Percentiles rank a stretch among this genome's conserved stretches.
phyloP scores from a whole-genome alignment of 1,284 basidiomycete genomes.

The Papiliotrema flavescens region DNA sequence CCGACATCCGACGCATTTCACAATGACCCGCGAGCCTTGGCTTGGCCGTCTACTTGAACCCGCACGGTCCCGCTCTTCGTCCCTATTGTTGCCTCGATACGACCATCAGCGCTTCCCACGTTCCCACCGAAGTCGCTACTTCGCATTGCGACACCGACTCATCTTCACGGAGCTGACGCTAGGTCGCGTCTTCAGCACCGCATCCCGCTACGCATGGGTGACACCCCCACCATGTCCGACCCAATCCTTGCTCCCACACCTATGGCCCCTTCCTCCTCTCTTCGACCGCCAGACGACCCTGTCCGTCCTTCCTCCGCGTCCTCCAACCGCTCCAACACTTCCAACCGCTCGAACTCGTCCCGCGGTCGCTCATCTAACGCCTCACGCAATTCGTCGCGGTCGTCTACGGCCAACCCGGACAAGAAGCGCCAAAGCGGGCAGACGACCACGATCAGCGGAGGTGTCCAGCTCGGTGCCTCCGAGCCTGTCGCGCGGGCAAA shows the following conservation, averaged over 20 bases:
- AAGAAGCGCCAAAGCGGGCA: conserved; percentile 23
- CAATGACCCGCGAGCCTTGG: too few species aligned
- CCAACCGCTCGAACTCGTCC: conserved; percentile 17
- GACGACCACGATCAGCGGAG: conserved; percentile 41
- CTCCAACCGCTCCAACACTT: conserved; percentile 6
- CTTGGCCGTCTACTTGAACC: too few species aligned
- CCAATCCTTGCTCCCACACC: neutral
- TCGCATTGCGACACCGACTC: too few species aligned
- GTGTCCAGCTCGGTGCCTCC: conserved; percentile 28
- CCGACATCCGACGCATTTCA: too few species aligned
- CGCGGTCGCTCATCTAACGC: conserved; percentile 13
- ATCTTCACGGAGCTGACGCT: too few species aligned
- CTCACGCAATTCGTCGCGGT: conserved; percentile 35
- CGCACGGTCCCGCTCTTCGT: too few species aligned
- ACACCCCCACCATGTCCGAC: too few species aligned
- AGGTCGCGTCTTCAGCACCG: too few species aligned
- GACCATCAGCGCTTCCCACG: too few species aligned
- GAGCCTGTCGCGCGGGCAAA: neutral
- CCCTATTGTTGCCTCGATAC: too few species aligned
- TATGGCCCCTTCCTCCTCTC: conserved; percentile 2
- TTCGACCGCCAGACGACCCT: conserved; percentile 14
- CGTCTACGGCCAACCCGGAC: conserved; percentile 20
- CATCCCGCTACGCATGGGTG: too few species aligned
- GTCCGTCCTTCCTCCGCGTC: conserved; percentile 21
- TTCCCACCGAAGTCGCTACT: too few species aligned